phyloP scores from a whole-genome alignment of 805 yeast species.

The Wickerhamiella sorbophila region DNA sequence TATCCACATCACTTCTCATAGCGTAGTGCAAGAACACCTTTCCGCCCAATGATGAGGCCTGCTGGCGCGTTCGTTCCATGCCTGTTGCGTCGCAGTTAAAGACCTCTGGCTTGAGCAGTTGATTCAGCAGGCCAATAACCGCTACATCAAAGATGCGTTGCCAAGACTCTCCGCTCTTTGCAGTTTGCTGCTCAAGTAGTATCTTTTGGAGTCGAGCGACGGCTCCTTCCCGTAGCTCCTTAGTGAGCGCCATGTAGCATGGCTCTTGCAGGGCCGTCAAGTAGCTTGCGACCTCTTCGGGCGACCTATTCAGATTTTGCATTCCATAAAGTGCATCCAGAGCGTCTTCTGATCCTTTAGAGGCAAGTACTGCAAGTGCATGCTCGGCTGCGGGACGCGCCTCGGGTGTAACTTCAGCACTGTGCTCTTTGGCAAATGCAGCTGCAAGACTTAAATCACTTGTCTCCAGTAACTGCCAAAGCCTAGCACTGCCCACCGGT shows the following conservation, averaged over 20 bases:
- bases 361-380: neutral
- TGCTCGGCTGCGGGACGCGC: neutral
- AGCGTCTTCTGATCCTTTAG: neutral
- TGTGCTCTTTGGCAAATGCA: neutral
- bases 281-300: conserved; percentile 1
- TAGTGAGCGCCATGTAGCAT: conserved; percentile 1
- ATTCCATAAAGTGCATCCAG: too few relatives aligned
- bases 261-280: conserved; percentile 1
- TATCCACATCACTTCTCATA: conserved; percentile 18
- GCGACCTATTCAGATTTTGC: too few relatives aligned
- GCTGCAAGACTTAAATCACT: neutral
- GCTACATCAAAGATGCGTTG: conserved; percentile 50
- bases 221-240: conserved; percentile 12
- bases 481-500: neutral
- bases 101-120: conserved; percentile 51
- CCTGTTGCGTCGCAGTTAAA: conserved; percentile 46
- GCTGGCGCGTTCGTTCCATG: conserved; percentile 50
- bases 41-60: conserved; percentile 52
- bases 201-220: conserved; percentile 34
- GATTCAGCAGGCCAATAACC: conserved; percentile 44
- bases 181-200: conserved; percentile 30
- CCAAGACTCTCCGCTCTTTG: conserved; percentile 19
- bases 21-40: conserved; percentile 38
- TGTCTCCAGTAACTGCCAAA: neutral
- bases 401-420: neutral